Evolutionary conservation across 1,284 basidiomycete species (phyloP).

Genomic region (Golubevia pallescens): DNA sequence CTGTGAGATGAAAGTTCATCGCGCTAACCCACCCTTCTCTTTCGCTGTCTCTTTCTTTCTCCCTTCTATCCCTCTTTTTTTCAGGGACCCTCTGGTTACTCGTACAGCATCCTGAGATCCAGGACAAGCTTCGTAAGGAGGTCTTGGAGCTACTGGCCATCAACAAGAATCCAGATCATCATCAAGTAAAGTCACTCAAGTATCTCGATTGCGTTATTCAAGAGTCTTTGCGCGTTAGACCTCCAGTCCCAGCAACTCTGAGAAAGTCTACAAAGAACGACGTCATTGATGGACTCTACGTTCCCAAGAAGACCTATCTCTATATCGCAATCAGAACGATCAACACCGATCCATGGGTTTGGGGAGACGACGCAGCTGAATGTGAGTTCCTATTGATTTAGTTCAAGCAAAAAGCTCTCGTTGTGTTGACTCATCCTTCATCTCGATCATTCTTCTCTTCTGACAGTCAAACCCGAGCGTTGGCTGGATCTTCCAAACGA

Average conservation of each 20-base stretch:
- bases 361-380: constrained; percentile 36
- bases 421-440: background rate
- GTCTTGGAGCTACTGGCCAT: constrained; percentile 32
- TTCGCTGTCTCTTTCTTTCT: background rate
- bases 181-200: constrained; percentile 27
- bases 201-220: constrained; percentile 42
- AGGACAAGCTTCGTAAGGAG: constrained; percentile 38
- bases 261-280: constrained; percentile 22
- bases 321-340: constrained; percentile 32
- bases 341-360: constrained; percentile 34
- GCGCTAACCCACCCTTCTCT: background rate
- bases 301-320: constrained; percentile 33
- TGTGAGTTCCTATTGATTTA: constrained; percentile 8
- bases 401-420: too few relatives aligned
- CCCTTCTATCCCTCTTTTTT: background rate
- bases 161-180: constrained; percentile 28
- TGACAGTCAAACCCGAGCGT: constrained; percentile 32
- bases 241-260: constrained; percentile 35
- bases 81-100: constrained; percentile 34
- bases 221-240: constrained; percentile 40
- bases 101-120: constrained; percentile 23
- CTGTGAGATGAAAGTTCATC: background rate
- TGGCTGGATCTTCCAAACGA: constrained; percentile 42
- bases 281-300: constrained; percentile 34
- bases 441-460: background rate